Evolutionary conservation across 192 early-diverging fungal species (phyloP).

Genomic region (Coemansia asiatica): DNA sequence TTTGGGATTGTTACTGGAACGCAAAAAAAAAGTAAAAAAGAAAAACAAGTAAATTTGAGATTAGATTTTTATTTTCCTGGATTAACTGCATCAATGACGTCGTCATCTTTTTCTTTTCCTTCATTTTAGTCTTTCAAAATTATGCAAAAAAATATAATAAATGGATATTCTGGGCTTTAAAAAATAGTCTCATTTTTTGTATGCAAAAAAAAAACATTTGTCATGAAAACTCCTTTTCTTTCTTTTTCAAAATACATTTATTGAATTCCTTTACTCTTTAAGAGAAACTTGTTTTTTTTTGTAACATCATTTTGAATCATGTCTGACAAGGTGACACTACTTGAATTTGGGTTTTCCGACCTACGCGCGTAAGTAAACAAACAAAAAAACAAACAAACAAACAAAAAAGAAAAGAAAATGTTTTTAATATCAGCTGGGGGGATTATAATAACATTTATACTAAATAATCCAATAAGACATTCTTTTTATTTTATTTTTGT

Average conservation of each 20-base stretch:
- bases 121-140: background rate
- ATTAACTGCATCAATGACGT: too few relatives aligned
- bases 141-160: background rate
- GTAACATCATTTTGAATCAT: constrained; percentile 8
- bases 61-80: too few relatives aligned
- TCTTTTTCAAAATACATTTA: background rate
- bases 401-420: background rate
- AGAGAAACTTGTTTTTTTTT: background rate
- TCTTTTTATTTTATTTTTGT: too few relatives aligned
- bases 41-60: too few relatives aligned
- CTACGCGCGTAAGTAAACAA: constrained; percentile 38
- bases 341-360: constrained; percentile 50
- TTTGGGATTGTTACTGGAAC: too few relatives aligned
- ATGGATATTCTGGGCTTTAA: background rate
- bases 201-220: background rate
- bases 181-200: too few relatives aligned
- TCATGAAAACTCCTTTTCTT: constrained; percentile 3
- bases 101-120: too few relatives aligned
- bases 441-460: too few relatives aligned
- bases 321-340: constrained; percentile 37
- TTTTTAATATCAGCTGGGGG: too few relatives aligned
- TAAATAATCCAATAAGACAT: too few relatives aligned
- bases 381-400: background rate
- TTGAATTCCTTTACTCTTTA: background rate
- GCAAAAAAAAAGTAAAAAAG: too few relatives aligned